phyloP scores from a whole-genome alignment of 1,284 basidiomycete species.

The Polyporus tsugae region DNA sequence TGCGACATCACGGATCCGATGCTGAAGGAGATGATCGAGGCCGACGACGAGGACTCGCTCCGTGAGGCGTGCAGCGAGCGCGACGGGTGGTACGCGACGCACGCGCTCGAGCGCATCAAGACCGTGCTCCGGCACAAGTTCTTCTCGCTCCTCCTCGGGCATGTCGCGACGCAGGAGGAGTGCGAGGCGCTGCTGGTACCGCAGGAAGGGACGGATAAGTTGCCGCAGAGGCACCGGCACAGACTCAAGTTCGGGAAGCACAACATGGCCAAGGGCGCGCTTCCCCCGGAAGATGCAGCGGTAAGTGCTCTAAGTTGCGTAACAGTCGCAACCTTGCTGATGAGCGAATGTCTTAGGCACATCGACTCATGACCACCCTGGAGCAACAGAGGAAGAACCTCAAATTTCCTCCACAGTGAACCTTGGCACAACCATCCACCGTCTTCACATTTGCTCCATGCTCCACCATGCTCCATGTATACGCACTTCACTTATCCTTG shows the following conservation, averaged over 20 bases:
- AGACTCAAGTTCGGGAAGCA: slow-evolving; percentile 71
- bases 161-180: slow-evolving; percentile 74
- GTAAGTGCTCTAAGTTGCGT: slow-evolving; percentile 49
- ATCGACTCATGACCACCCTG: slow-evolving; percentile 52
- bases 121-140: slow-evolving; percentile 88
- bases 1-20: slow-evolving; percentile 91
- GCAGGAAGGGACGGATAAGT: slow-evolving; percentile 52
- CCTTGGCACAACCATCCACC: neutral
- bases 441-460: neutral
- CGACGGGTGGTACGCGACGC: slow-evolving; percentile 86
- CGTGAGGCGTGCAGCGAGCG: slow-evolving; percentile 78
- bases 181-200: slow-evolving; percentile 68
- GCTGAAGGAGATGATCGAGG: slow-evolving; percentile 81
- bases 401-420: slow-evolving; percentile 25
- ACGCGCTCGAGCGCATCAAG: slow-evolving; percentile 84
- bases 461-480: too few species aligned
- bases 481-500: neutral
- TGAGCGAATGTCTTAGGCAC: slow-evolving; percentile 32
- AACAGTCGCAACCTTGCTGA: neutral
- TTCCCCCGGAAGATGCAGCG: slow-evolving; percentile 81
- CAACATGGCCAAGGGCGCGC: slow-evolving; percentile 86
- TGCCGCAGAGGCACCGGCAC: slow-evolving; percentile 47
- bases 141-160: slow-evolving; percentile 82
- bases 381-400: slow-evolving; percentile 62
- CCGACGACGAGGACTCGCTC: slow-evolving; percentile 70